Percentiles rank a stretch among this genome's conserved stretches.
Evolutionary conservation across 345 rosid genomes (phyloP).

Genomic region (Aquilaria yunnanensis): DNA sequence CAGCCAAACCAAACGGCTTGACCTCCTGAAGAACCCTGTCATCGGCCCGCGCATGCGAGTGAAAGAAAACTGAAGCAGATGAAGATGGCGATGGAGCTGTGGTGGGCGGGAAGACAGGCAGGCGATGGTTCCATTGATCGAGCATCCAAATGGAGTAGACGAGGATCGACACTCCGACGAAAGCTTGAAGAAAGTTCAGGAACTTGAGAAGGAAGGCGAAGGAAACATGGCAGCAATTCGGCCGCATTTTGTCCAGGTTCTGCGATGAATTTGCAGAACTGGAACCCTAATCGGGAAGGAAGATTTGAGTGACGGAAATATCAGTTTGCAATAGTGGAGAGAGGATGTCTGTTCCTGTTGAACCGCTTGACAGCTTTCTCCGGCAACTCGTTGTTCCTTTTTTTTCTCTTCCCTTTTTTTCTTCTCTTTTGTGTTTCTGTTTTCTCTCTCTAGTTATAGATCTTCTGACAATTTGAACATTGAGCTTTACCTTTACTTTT

Average conservation of each 20-base stretch:
- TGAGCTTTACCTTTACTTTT: background rate
- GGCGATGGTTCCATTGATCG: conserved; percentile 57
- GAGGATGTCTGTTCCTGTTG: too few species aligned
- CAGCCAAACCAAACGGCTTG: conserved; percentile 16
- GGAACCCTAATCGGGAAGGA: conserved; percentile 7
- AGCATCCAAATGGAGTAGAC: conserved; percentile 81
- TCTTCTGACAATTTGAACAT: too few species aligned
- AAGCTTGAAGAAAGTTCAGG: conserved; percentile 16
- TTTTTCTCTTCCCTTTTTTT: background rate
- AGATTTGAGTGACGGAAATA: background rate
- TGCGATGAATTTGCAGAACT: background rate
- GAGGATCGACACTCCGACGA: conserved; percentile 12
- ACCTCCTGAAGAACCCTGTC: conserved; percentile 10
- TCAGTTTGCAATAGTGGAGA: too few species aligned
- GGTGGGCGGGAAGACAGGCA: conserved; percentile 40
- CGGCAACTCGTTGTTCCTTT: background rate
- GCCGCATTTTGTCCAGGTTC: conserved; percentile 31
- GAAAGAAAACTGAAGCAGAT: conserved; percentile 12
- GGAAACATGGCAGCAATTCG: conserved; percentile 65
- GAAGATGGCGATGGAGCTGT: conserved; percentile 37
- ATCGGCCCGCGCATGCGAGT: conserved; percentile 15
- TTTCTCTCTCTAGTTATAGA: background rate
- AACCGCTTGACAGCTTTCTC: background rate
- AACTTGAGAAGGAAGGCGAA: conserved; percentile 15
- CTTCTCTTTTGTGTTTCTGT: background rate